Base-by-base conservation (phyloP, 2,329 filamentous ascomycete genomes). In the Alternaria brassicae region DNA sequence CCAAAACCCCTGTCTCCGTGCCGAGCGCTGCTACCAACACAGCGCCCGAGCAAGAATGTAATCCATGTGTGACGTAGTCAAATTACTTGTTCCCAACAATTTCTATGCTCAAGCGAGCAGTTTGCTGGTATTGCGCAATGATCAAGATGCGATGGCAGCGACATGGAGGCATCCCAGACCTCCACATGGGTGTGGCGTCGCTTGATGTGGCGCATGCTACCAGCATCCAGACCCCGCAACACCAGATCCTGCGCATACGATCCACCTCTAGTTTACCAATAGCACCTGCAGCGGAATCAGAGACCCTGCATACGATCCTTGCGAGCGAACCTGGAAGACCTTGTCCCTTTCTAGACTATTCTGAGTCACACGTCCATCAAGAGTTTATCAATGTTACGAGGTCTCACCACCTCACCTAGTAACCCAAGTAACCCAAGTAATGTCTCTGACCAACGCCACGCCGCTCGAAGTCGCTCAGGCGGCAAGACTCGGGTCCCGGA, bases 401-500 rank as follows among this genome's bases (percentile, higher is more conserved):
- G 36, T 52, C 49, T 52, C 49, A 63, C 66, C 57, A 53, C 39
- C 48, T 50, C 34, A 45, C 52, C 39, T 61, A 55, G 62, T 63
- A 70, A 65, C 56, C 56, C 39, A 61, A 55, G 62, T 63, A 70
- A 65, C 56, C 56, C 63, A 58, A 61, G 45, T 27, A 48, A 67
- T 98, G 95, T 97, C 94, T 67, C 84, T 97, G 59, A 97, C 93
- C 48, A 93, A 91, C 77, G 91, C 91, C 53, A 90, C 89, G 30
- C 91, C 94, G 47, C 82, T 86, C 55, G 88, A 93, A 66, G 91
- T 91, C 52, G 94, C 94, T 36, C 84, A 84, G 71, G 86, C 89
- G 47, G 94, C 94, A 62, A 93, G 93, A 73, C 81, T 86, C 45
- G 92, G 94, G 15, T 96, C 95, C 30, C 90, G 92, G 74, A 86